Percentiles rank a stretch among this genome's conserved stretches.
Conservation (phyloP, 345 rosid genomes). For the Euclidium syriacum region DNA sequence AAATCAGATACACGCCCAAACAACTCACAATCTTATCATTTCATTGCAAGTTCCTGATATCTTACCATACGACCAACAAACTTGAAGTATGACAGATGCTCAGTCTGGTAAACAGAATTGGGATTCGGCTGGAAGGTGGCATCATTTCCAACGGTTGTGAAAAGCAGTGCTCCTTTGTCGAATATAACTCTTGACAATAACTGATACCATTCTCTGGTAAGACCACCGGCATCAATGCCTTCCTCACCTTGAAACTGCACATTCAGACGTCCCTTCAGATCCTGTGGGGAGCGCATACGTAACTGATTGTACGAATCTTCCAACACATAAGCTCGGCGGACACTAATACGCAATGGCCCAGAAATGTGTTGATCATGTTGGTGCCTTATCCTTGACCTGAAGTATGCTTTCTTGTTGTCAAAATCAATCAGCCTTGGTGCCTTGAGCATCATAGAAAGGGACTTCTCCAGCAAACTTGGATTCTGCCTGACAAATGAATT, state of each 20-base stretch:
- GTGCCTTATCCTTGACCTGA: conserved; percentile 88
- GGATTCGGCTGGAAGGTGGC: conserved; percentile 96
- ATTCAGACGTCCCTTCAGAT: conserved; percentile 84
- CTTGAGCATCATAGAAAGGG: conserved; percentile 90
- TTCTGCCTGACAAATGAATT: conserved; percentile 90
- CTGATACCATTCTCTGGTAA: conserved; percentile 99
- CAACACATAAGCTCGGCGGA: conserved; percentile 86
- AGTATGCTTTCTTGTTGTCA: conserved; percentile 91
- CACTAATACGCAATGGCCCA: conserved; percentile 87
- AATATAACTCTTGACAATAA: conserved; percentile 88
- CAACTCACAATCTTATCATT: background rate
- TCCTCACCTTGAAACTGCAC: conserved; percentile 99
- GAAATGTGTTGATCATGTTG: conserved; percentile 85
- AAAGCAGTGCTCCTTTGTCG: conserved; percentile 91
- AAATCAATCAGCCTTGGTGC: conserved; percentile 90
- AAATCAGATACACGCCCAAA: conserved; percentile 9
- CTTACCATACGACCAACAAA: conserved; percentile 95
- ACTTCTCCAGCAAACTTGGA: conserved; percentile 81
- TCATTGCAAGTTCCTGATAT: conserved; percentile 10
- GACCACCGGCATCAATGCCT: conserved; percentile 99
- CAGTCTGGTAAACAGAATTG: conserved; percentile 93
- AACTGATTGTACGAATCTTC: conserved; percentile 98
- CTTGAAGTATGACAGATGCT: conserved; percentile 94
- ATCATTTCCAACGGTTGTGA: conserved; percentile 93
- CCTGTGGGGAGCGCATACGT: conserved; percentile 85